Evolutionary conservation across 1,139 yeast species (phyloP).

Genomic region (Trichomonascaceae sp.): DNA sequence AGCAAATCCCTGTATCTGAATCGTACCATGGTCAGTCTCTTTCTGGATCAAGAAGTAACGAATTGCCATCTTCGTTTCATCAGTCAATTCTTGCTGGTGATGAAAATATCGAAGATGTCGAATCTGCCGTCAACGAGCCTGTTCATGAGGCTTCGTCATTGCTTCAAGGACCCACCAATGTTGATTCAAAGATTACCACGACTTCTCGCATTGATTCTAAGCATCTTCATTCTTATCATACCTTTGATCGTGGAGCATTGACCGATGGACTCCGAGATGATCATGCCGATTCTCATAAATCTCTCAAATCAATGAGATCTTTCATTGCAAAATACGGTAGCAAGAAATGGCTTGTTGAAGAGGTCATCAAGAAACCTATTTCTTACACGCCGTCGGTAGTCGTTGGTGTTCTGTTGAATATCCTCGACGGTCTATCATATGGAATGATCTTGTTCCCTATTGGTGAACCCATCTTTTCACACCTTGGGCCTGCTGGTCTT

Average conservation of each 20-base stretch:
- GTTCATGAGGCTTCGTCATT: conserved; percentile 7
- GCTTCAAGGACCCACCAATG: not conserved
- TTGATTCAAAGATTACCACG: not conserved
- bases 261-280: not conserved
- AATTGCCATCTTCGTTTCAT: not conserved
- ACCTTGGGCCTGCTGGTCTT: conserved; percentile 80
- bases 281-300: not conserved
- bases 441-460: conserved; percentile 97
- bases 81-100: conserved; percentile 1
- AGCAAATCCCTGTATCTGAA: not conserved
- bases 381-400: conserved; percentile 70
- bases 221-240: conserved; percentile 4
- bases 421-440: conserved; percentile 87
- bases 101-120: conserved; percentile 11
- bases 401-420: conserved; percentile 75
- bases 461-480: conserved; percentile 68
- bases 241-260: conserved; percentile 5
- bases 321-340: not conserved
- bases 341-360: conserved; percentile 1
- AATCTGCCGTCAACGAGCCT: conserved; percentile 1
- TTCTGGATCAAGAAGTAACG: not conserved
- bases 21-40: not conserved
- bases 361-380: conserved; percentile 34
- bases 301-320: not conserved
- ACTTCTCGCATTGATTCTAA: not conserved